Evolutionary conservation across 1,284 basidiomycete genomes (phyloP), one percentile per base, ranked within the genome.

Genomic region (Schizophyllum amplum): DNA sequence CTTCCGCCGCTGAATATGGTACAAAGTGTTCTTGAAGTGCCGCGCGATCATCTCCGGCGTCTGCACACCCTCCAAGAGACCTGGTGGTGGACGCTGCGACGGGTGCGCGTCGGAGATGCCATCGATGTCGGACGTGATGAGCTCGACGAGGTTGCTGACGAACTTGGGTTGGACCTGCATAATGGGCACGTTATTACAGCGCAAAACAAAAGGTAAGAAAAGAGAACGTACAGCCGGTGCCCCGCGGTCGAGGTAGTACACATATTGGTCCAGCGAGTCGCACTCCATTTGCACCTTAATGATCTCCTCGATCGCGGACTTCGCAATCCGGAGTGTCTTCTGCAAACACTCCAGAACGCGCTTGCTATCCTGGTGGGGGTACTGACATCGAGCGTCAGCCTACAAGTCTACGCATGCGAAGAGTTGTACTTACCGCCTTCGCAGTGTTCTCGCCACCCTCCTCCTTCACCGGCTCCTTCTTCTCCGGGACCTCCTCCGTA

Each of bases 331-430:
- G 23, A 97, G 76, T 5, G 92, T 90, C 71, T 97, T 97, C 69
- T 97, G 94, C 33, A 98, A 76, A 65, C 94, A 98, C 70, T 98
- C 94, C 26, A 98, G 76, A 0, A 97, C 94, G 46, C 94, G 90
- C 67, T 96, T 96, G 72, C 92, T 94, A 68, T 97, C 94, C 63
- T 92, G 87, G 67, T 90, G 90, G 24, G 92, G 90, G 63, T 87
- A 84, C 91, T 94, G 27, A 47, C n/a, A 47, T 59, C 26, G 55
- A 50, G 48, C n/a, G 17, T 42, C 7, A 42, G 7, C 33, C 11
- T 4, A 9, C 7, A 17, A 42, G 13, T 6, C n/a, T 24, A n/a
- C 47, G 11, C 21, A 13, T n/a, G 24, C 55, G 9, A 42, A 23
- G 54, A 21, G 22, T n/a, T 22, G 52, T 13, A 73, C 84, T 67